These are phyloP conservation scores for Gastrolobium bilobum DNA, from an alignment of 306 rosid genomes.

Conservation along the genomic window DNA sequence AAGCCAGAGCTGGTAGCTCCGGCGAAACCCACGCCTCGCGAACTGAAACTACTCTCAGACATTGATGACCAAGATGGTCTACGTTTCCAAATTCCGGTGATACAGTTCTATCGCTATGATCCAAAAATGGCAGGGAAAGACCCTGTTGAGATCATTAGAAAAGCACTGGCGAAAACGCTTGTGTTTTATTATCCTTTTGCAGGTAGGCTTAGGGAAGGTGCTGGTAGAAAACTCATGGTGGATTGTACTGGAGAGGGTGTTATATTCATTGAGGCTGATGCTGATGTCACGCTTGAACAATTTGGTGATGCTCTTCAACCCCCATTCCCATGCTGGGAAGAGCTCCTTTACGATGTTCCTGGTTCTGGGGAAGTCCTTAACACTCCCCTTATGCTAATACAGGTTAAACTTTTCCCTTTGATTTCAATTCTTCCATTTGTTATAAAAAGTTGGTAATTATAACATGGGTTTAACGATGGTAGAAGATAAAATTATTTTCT, in stretches of 20 bases:
- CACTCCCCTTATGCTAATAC: slow-evolving; percentile 50
- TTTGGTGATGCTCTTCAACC: slow-evolving; percentile 53
- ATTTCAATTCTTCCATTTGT: too few species aligned
- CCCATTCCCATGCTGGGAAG: slow-evolving; percentile 52
- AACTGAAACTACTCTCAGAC: slow-evolving; percentile 51
- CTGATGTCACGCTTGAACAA: slow-evolving; percentile 39
- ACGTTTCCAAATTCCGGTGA: slow-evolving; percentile 54
- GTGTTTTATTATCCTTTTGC: slow-evolving; percentile 57
- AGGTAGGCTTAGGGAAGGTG: slow-evolving; percentile 51
- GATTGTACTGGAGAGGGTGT: slow-evolving; percentile 54
- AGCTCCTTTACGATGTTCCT: slow-evolving; percentile 54
- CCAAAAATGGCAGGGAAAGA: slow-evolving; percentile 42
- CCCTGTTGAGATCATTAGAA: slow-evolving; percentile 46
- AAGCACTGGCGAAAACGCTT: slow-evolving; percentile 47
- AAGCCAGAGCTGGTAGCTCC: slow-evolving; percentile 45
- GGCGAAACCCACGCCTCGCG: slow-evolving; percentile 45
- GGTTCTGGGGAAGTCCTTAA: slow-evolving; percentile 36
- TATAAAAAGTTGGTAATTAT: too few species aligned
- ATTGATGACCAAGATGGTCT: slow-evolving; percentile 56
- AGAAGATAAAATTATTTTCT: too few species aligned
- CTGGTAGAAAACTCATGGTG: slow-evolving; percentile 48
- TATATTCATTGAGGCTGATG: slow-evolving; percentile 53
- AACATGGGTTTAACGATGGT: too few species aligned
- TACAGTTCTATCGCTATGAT: slow-evolving; percentile 45
- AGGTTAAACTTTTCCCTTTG: slow-evolving; percentile 21